Evolutionary conservation across 208 protist genomes (phyloP), one percentile per base, ranked within the genome.

Genomic region (Wallacemonas sp.): DNA sequence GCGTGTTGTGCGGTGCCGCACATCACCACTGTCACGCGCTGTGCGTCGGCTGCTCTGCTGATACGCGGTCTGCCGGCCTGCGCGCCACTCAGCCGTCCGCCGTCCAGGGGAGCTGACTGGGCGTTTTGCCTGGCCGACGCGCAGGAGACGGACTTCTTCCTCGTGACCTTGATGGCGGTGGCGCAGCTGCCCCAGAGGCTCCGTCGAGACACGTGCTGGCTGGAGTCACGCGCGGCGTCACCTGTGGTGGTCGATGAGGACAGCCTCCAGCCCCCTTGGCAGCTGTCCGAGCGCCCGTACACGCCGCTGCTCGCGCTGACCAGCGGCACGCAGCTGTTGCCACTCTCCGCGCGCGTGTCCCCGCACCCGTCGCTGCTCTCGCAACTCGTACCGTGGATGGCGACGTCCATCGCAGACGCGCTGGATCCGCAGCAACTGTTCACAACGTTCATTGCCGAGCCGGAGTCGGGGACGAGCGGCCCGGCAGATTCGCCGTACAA

Each of bases 121-220:
- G 52, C 32, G 18, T 59, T 59, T 29, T n/a, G 25, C 29, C 32
- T 59, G 26, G 32, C 26, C 3, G n/a, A 59, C 3, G 14, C 11
- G n/a, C 10, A 59, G 8, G 52, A 59, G 52, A 41, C 32, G 5
- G 52, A 59, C 20, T 59, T 59, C n/a, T 41, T 59, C 10, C n/a
- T 59, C 5, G 4, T 14, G 31, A 26, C 20, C 11, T 23, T 59
- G 52, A 25, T 11, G n/a, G 29, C 14, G 8, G 31, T 59, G 26
- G 52, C 52, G 31, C 12, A 59, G 18, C 52, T 59, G 7, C 52
- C 52, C 18, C 11, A 10, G n/a, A 18, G 16, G 31, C 14, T 59
- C 10, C 20, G 3, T 18, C 25, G 10, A 3, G 48, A 55, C 11
- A 20, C 25, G 11, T 18, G 5, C 48, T 55, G 25, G 48, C 22